Evolutionary conservation across 495 filamentous ascomycete genomes (phyloP).

Genomic region (Chaetomium cochliodes): DNA sequence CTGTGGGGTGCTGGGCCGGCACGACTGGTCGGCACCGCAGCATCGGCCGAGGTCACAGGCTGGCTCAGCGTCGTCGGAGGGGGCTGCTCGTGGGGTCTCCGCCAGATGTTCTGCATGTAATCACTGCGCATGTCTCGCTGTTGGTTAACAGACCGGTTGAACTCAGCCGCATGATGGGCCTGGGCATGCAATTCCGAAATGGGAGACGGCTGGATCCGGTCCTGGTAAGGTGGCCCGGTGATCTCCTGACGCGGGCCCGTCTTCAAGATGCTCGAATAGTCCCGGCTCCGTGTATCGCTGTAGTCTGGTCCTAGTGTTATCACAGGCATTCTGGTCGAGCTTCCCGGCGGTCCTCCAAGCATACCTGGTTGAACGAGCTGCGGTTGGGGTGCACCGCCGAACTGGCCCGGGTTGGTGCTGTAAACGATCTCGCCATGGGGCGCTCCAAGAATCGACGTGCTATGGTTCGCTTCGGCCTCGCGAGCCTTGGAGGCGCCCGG

Average conservation of each 20-base stretch:
- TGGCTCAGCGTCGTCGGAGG: constrained; percentile 50
- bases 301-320: constrained; percentile 75
- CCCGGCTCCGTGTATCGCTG: constrained; percentile 73
- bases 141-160: constrained; percentile 75
- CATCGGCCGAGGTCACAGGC: constrained; percentile 47
- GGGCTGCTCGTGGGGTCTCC: constrained; percentile 71
- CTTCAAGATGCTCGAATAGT: constrained; percentile 80
- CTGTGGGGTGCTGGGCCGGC: constrained; percentile 52
- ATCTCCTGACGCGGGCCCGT: constrained; percentile 77
- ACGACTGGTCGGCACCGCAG: constrained; percentile 45
- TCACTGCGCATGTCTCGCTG: constrained; percentile 72
- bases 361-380: constrained; percentile 69
- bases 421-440: constrained; percentile 79
- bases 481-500: constrained; percentile 87
- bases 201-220: constrained; percentile 76
- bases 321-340: constrained; percentile 73
- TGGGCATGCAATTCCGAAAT: constrained; percentile 83
- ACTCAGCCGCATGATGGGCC: constrained; percentile 83
- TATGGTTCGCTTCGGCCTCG: constrained; percentile 63
- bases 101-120: constrained; percentile 75
- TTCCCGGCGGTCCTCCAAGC: constrained; percentile 61
- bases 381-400: constrained; percentile 57
- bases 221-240: constrained; percentile 83
- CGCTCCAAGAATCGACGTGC: constrained; percentile 50
- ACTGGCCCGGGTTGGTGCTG: constrained; percentile 67